These are phyloP conservation scores for Sambucus nigra DNA, from an alignment of 129 eudicot species.

Conservation along the genomic window DNA sequence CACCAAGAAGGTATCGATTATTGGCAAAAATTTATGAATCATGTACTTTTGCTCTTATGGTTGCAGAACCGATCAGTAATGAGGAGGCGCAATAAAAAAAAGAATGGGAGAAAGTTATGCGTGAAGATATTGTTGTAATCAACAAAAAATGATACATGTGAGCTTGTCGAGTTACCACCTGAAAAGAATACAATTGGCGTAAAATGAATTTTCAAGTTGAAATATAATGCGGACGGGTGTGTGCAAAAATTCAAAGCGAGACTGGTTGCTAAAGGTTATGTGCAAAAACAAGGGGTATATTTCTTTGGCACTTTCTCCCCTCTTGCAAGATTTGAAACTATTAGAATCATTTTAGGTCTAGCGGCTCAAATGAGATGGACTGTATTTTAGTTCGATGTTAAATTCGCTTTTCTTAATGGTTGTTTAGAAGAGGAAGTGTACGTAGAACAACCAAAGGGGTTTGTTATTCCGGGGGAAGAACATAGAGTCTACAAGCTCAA, in stretches of 20 bases:
- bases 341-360: neutral
- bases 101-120: neutral
- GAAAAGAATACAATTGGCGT: neutral
- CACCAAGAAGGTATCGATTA: neutral
- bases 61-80: neutral
- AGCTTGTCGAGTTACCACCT: constrained; percentile 1
- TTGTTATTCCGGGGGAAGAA: no score
- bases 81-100: neutral
- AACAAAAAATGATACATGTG: neutral
- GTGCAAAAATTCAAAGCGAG: neutral
- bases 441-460: neutral
- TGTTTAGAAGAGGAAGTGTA: neutral
- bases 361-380: constrained; percentile 3
- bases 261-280: neutral
- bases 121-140: neutral
- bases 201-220: neutral
- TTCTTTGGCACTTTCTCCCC: neutral
- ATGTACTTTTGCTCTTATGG: neutral
- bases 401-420: neutral
- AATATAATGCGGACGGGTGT: neutral
- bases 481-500: neutral
- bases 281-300: neutral
- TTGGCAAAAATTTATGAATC: neutral
- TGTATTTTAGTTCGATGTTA: no score
- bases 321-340: neutral